phyloP scores from a whole-genome alignment of 2,329 filamentous ascomycete species.

The Claviceps purpurea region DNA sequence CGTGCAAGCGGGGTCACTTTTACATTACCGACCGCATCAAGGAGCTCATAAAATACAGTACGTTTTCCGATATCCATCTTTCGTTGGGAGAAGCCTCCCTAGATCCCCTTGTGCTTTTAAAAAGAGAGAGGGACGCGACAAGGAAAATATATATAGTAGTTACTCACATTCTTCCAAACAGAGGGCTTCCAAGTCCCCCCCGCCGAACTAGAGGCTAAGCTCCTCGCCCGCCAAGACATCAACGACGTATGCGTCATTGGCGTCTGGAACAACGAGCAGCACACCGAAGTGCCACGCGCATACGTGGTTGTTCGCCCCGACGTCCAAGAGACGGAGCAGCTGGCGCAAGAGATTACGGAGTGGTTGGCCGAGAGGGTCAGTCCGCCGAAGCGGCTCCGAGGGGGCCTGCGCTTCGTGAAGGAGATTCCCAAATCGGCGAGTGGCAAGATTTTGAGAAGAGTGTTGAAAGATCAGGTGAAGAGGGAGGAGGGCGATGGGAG shows the following conservation, averaged over 20 bases:
- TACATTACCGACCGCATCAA: slow-evolving; percentile 83
- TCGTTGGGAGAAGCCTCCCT: too few relatives aligned
- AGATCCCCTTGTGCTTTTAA: neutral
- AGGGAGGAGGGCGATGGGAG: slow-evolving; percentile 17
- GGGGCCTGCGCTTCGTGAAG: slow-evolving; percentile 55
- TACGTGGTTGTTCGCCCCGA: slow-evolving; percentile 25
- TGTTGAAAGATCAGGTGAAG: slow-evolving; percentile 32
- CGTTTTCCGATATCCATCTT: slow-evolving; percentile 10
- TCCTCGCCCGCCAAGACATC: slow-evolving; percentile 30
- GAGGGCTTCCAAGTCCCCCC: slow-evolving; percentile 58
- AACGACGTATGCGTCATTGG: slow-evolving; percentile 54
- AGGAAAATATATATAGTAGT: neutral
- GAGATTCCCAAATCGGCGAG: slow-evolving; percentile 56
- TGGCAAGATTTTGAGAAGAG: slow-evolving; percentile 34
- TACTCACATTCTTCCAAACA: slow-evolving; percentile 6
- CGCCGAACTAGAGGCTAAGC: slow-evolving; percentile 46
- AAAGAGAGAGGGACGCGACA: too few relatives aligned
- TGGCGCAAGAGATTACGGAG: slow-evolving; percentile 20
- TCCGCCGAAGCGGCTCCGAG: slow-evolving; percentile 54
- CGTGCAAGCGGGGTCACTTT: slow-evolving; percentile 66
- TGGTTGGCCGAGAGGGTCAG: slow-evolving; percentile 45
- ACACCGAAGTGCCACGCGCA: slow-evolving; percentile 52
- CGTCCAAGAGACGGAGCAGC: slow-evolving; percentile 19
- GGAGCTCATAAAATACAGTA: slow-evolving; percentile 45
- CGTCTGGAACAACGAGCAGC: slow-evolving; percentile 40